phyloP scores from a whole-genome alignment of 2,329 filamentous ascomycete species.

The Fusarium coffeatum region DNA sequence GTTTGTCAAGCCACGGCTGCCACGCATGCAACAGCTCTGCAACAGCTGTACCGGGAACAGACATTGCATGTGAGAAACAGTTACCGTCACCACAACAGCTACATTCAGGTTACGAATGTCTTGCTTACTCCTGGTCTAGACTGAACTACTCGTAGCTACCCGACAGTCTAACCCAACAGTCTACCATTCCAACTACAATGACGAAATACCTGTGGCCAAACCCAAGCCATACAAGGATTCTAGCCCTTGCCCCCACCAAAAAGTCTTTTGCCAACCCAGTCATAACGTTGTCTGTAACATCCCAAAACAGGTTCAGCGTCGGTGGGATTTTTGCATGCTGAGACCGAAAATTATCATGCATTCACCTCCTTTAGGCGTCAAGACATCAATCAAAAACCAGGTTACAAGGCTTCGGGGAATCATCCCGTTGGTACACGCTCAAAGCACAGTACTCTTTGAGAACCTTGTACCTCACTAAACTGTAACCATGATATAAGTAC shows the following conservation, averaged over 20 bases:
- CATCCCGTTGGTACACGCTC: slow-evolving; percentile 1
- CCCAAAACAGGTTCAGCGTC: slow-evolving; percentile 28
- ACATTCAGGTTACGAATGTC: neutral
- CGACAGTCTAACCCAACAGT: neutral
- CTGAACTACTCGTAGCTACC: neutral
- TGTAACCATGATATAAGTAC: slow-evolving; percentile 1
- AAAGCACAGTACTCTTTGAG: neutral
- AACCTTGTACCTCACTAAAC: slow-evolving; percentile 12
- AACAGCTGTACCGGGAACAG: neutral
- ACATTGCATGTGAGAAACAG: neutral
- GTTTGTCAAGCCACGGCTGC: neutral
- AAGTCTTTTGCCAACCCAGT: slow-evolving; percentile 21
- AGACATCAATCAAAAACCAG: neutral
- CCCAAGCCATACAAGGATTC: slow-evolving; percentile 24
- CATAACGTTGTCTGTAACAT: neutral
- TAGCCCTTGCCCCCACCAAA: slow-evolving; percentile 41
- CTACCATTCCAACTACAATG: slow-evolving; percentile 32
- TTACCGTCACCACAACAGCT: neutral
- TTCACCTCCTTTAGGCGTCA: slow-evolving; percentile 24
- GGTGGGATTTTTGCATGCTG: slow-evolving; percentile 25
- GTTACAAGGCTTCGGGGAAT: slow-evolving; percentile 5
- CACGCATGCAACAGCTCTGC: neutral
- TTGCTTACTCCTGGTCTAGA: neutral
- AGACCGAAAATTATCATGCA: slow-evolving; percentile 23
- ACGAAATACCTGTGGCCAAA: slow-evolving; percentile 41